Base-by-base conservation (phyloP, 768 basidiomycete genomes). In the Exsudoporus frostii region DNA sequence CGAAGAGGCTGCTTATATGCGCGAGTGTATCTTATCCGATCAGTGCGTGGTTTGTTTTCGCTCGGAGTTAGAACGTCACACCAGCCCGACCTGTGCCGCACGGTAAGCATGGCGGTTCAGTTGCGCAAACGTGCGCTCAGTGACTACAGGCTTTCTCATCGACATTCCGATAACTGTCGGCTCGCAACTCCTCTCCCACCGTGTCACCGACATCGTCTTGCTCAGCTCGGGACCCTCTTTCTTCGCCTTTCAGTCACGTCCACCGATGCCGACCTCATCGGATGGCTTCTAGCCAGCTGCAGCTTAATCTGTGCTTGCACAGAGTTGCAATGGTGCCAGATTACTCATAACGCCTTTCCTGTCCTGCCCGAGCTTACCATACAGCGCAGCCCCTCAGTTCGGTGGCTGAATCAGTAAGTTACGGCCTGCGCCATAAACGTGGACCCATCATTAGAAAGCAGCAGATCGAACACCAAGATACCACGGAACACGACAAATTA, bases 1-100 rank as follows among this genome's bases (percentile, higher is more conserved):
- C 14, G 48, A 57, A 1, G 54, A 27, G 44, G 51, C 45, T 17
- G 48, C 55, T 70, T 71, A 70, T 70, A 71, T 57, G 62, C 52
- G 62, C 17, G 4, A 7, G 39, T 7, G 47, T 48, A 57, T 62
- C 62, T 58, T 57, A 66, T 67, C 66, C 57, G 55, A 47, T 60
- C n/a, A n/a, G 52, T 46, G 51, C 48, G 61, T 54, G 57, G 27
- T 30, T 47, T 45, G 43, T 62, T 60, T 56, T 56, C 53, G 5
- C 48, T 65, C 62, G 54, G 65, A 67, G 64, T 37, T 67, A 38
- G 57, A 67, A 65, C 56, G 54, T 60, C 57, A 38, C 15, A 19
- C 36, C 38, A 44, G 49, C 39, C 62, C 56, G 54, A 48, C 42
- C 45, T 19, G 56, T 40, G 55, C 60, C 60, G 60, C 29, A 33